Conservation (phyloP, 2,329 filamentous ascomycete genomes). For the Fusarium equiseti region DNA sequence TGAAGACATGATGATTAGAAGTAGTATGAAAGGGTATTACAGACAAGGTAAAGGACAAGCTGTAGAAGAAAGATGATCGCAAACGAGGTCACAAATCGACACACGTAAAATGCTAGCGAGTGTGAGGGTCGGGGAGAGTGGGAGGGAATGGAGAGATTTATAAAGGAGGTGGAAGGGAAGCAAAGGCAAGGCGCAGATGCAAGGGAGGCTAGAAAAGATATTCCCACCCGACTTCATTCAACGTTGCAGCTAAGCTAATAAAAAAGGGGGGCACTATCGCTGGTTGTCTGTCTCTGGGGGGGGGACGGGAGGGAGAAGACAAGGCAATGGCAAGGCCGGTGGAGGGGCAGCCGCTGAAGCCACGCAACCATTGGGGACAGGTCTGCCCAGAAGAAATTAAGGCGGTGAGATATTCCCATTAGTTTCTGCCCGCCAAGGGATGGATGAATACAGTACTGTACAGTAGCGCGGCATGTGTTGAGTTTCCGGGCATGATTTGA, state of each 20-base stretch:
- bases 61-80: conserved; percentile 36
- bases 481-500: conserved; percentile 7
- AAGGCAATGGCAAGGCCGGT: conserved; percentile 10
- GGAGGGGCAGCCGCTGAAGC: conserved; percentile 40
- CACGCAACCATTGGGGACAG: conserved; percentile 40
- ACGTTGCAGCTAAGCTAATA: conserved; percentile 40
- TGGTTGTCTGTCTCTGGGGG: conserved; percentile 7
- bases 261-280: conserved; percentile 33
- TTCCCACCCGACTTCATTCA: conserved; percentile 33
- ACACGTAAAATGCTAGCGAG: conserved; percentile 42
- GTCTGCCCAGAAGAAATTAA: conserved; percentile 42
- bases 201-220: conserved; percentile 43
- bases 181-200: conserved; percentile 12
- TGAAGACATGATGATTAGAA: conserved; percentile 44
- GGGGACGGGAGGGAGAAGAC: conserved; percentile 11
- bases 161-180: conserved; percentile 35
- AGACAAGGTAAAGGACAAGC: conserved; percentile 28
- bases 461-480: conserved; percentile 30
- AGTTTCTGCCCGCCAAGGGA: conserved; percentile 42
- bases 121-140: conserved; percentile 26
- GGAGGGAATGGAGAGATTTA: conserved; percentile 35
- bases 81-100: conserved; percentile 42
- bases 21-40: conserved; percentile 29
- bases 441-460: conserved; percentile 12
- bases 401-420: conserved; percentile 46